These are phyloP conservation scores for Phytophthora litchii DNA, from an alignment of 352 stramenopile species.

Conservation along the genomic window DNA sequence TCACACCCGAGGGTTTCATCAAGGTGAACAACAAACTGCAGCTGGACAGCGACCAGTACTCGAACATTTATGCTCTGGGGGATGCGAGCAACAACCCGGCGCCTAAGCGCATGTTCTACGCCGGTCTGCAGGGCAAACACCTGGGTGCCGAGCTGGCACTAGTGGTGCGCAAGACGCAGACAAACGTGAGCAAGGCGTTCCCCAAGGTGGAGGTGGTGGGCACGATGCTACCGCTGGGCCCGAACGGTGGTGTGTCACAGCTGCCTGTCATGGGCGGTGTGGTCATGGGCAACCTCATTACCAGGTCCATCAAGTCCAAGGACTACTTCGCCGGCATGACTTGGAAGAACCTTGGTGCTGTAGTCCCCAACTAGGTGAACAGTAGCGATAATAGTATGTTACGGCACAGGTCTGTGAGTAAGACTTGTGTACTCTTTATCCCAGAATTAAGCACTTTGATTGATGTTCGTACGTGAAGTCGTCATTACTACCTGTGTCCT, in stretches of 20 bases:
- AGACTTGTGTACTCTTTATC: not conserved
- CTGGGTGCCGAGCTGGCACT: slow-evolving; percentile 42
- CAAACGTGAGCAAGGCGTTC: slow-evolving; percentile 45
- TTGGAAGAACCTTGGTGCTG: slow-evolving; percentile 44
- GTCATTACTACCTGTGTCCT: too few relatives aligned
- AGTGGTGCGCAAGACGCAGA: slow-evolving; percentile 46
- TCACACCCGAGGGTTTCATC: slow-evolving; percentile 44
- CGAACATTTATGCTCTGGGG: slow-evolving; percentile 59
- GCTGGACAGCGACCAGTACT: slow-evolving; percentile 46
- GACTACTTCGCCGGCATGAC: slow-evolving; percentile 50
- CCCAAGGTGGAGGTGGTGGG: slow-evolving; percentile 40
- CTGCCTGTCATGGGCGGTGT: slow-evolving; percentile 55
- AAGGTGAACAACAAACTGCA: slow-evolving; percentile 56
- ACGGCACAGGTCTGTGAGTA: not conserved
- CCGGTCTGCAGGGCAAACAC: slow-evolving; percentile 47
- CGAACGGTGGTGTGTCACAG: slow-evolving; percentile 56
- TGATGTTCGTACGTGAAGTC: too few relatives aligned
- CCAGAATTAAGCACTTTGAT: too few relatives aligned
- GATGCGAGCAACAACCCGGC: slow-evolving; percentile 54
- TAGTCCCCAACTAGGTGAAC: slow-evolving; percentile 32
- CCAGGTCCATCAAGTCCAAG: slow-evolving; percentile 49
- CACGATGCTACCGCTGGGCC: slow-evolving; percentile 55
- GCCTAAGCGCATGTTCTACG: slow-evolving; percentile 51
- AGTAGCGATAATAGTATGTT: too few relatives aligned
- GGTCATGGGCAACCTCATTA: slow-evolving; percentile 60